Percentiles rank a stretch among this genome's conserved stretches.
These are phyloP conservation scores for Tricholoma matsutake DNA, from an alignment of 768 basidiomycete genomes.

Conservation along the genomic window DNA sequence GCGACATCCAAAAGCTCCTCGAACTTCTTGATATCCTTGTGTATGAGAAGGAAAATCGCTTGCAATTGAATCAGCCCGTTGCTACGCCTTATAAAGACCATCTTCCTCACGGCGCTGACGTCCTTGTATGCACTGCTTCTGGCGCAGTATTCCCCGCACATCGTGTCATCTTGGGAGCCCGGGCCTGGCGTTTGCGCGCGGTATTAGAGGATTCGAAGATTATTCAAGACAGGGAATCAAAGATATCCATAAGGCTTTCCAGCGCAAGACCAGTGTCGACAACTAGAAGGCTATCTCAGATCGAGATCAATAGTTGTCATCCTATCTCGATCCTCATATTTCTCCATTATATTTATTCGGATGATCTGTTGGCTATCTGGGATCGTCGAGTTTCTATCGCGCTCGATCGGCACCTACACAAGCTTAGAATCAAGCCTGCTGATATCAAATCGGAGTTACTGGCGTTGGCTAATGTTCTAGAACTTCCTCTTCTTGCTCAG, in stretches of 20 bases:
- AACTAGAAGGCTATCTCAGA: constrained; percentile 14
- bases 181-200: constrained; percentile 44
- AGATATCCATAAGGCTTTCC: constrained; percentile 30
- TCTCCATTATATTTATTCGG: constrained; percentile 85
- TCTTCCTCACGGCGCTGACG: constrained; percentile 58
- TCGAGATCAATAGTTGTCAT: constrained; percentile 54
- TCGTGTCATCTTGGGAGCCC: constrained; percentile 58
- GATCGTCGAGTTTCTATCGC: constrained; percentile 61
- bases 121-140: constrained; percentile 44
- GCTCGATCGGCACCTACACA: constrained; percentile 38
- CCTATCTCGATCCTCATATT: constrained; percentile 71
- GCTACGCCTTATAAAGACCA: constrained; percentile 13
- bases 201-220: constrained; percentile 35
- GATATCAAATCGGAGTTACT: constrained; percentile 65
- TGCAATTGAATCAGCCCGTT: constrained; percentile 3
- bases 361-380: constrained; percentile 80
- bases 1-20: constrained; percentile 33
- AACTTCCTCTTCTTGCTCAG: constrained; percentile 49
- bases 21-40: constrained; percentile 32
- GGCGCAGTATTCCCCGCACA: constrained; percentile 58
- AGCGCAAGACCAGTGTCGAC: neutral
- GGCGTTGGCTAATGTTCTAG: constrained; percentile 52
- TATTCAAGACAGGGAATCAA: constrained; percentile 25
- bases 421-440: constrained; percentile 38
- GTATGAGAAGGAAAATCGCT: constrained; percentile 24